Evolutionary conservation across 1,284 basidiomycete genomes (phyloP), one percentile per base, ranked within the genome.

Genomic region (Ceratobasidium sp.): DNA sequence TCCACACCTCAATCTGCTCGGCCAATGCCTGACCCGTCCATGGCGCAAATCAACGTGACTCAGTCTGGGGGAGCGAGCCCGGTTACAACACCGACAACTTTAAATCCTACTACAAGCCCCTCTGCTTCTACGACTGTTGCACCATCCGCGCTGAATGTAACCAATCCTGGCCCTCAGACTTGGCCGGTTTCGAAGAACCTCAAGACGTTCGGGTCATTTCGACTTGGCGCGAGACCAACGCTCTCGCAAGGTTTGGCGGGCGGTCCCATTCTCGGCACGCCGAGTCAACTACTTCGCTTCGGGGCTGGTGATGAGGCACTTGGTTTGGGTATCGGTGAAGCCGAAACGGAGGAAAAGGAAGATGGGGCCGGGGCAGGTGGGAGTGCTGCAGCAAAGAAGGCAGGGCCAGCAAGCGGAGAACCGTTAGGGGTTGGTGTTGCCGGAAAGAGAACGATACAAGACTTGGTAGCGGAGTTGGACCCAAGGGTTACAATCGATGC

Each of bases 381-480:
- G 39, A 68, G 64, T 33, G 75, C 40, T n/a, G 75, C 13, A 15
- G 75, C 26, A 13, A 77, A 77, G 55, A 77, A 77, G 55, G 33
- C 49, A 20, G 73, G 73, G 3, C 42, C 75, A 1, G 53, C 51
- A 23, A 55, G 26, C 7, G 64, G 72, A 13, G 72, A 67, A 39
- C 64, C 63, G 9, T 23, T 56, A 33, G 75, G 75, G 12, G 75
- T 77, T 9, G 63, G 69, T n/a, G 23, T 44, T 28, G 12, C 61
- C n/a, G 75, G 75, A 15, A 67, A 33, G 64, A 33, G 75, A 61
- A 77, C 75, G n/a, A 84, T 99, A 78, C 94, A 97, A 83, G 97
- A 99, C 83, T 86, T 99, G 46, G 95, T 99, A 1, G 92, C 94
- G 49, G 95, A 93, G 82, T 91, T 99, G 28, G 97, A 99, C 84